Evolutionary conservation across 441 rosid genomes (phyloP).

Genomic region (Eruca vesicaria): DNA sequence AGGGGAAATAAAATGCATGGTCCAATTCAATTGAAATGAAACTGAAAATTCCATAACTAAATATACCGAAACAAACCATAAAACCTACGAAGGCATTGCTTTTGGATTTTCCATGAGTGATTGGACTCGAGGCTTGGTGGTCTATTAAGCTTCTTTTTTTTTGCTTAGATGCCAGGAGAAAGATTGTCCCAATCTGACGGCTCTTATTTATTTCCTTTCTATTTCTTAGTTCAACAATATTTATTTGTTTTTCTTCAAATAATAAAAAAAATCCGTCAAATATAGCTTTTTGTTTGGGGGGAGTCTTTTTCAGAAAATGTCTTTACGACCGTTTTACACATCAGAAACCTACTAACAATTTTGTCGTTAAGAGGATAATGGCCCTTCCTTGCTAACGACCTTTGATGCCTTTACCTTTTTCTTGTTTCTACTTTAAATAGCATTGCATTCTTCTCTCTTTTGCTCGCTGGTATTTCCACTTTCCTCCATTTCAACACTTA

Average conservation of each 20-base stretch:
- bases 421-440: constrained; percentile 36
- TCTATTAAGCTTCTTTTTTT: neutral
- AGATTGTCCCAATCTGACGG: constrained; percentile 10
- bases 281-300: too few relatives aligned
- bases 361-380: constrained; percentile 29
- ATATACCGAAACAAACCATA: constrained; percentile 24
- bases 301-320: constrained; percentile 26
- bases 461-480: constrained; percentile 8
- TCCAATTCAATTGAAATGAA: constrained; percentile 13
- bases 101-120: constrained; percentile 19
- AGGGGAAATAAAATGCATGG: constrained; percentile 12
- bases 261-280: constrained; percentile 6
- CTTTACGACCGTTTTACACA: constrained; percentile 40
- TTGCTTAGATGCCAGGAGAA: constrained; percentile 32
- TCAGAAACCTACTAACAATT: constrained; percentile 33
- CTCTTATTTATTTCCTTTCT: neutral
- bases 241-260: neutral
- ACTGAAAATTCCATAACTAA: neutral
- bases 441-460: constrained; percentile 24
- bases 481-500: constrained; percentile 19
- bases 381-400: constrained; percentile 23
- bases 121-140: constrained; percentile 15
- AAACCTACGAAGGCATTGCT: constrained; percentile 8
- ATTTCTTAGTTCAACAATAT: neutral
- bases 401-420: constrained; percentile 26